A percentile compares a stretch with the other conserved stretches of the same genome.
These are phyloP conservation scores for Agaricus blazei DNA, from an alignment of 768 basidiomycete genomes.

Conservation along the genomic window DNA sequence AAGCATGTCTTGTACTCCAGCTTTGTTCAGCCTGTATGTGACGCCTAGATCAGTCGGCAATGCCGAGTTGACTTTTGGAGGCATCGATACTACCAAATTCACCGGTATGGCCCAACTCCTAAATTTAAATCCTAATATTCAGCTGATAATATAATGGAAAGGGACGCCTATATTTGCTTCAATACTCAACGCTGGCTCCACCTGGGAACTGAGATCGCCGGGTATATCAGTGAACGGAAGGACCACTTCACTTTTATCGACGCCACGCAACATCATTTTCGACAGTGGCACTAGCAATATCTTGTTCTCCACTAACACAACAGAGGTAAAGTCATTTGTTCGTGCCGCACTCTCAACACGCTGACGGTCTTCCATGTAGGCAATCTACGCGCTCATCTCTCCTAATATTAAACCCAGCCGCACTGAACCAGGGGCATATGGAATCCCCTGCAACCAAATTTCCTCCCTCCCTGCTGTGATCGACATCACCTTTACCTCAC, in stretches of 20 bases:
- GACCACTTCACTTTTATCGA: slow-evolving; percentile 36
- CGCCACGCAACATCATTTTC: slow-evolving; percentile 42
- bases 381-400: slow-evolving; percentile 55
- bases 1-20: slow-evolving; percentile 17
- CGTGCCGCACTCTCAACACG: slow-evolving; percentile 1
- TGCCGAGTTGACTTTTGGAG: slow-evolving; percentile 51
- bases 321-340: slow-evolving; percentile 29
- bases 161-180: slow-evolving; percentile 39
- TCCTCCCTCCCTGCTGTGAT: slow-evolving; percentile 44
- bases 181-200: slow-evolving; percentile 28
- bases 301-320: slow-evolving; percentile 41
- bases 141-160: slow-evolving; percentile 14
- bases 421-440: slow-evolving; percentile 51
- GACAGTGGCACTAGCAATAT: slow-evolving; percentile 57
- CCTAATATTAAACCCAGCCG: slow-evolving; percentile 47
- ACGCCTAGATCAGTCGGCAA: slow-evolving; percentile 42
- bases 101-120: slow-evolving; percentile 25
- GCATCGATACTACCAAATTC: slow-evolving; percentile 48
- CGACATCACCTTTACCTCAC: slow-evolving; percentile 50
- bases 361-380: slow-evolving; percentile 25
- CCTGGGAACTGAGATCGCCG: slow-evolving; percentile 44
- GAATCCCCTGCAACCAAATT: slow-evolving; percentile 45
- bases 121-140: not conserved
- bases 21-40: slow-evolving; percentile 46
- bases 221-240: slow-evolving; percentile 48